These are phyloP conservation scores for Linum trigynum DNA, from an alignment of 345 rosid species.

Conservation along the genomic window DNA sequence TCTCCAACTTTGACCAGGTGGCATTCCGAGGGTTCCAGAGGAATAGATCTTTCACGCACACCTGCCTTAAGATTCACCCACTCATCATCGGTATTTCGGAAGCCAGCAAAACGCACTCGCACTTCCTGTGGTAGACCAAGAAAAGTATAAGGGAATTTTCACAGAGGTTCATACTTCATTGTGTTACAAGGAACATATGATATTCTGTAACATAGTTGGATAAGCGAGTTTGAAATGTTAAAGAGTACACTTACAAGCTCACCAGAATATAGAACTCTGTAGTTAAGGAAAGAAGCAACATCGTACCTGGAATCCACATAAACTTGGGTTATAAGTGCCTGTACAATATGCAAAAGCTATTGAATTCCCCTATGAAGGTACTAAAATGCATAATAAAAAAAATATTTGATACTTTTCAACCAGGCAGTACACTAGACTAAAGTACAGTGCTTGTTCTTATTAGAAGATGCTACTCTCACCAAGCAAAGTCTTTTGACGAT, in stretches of 20 bases:
- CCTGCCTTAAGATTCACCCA: slow-evolving; percentile 60
- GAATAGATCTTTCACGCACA: slow-evolving; percentile 72
- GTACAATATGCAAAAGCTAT: background rate
- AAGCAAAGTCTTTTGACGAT: slow-evolving; percentile 63
- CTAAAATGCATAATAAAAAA: too few species aligned
- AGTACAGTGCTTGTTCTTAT: background rate
- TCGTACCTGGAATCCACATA: slow-evolving; percentile 56
- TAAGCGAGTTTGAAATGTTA: background rate
- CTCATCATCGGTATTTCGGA: slow-evolving; percentile 55
- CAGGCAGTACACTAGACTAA: background rate
- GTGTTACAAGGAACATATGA: background rate
- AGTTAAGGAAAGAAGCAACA: slow-evolving; percentile 45
- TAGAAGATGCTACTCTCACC: slow-evolving; percentile 36
- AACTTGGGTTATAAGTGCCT: slow-evolving; percentile 1
- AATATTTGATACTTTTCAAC: background rate
- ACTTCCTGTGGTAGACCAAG: slow-evolving; percentile 43
- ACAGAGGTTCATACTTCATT: background rate
- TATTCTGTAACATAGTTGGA: background rate
- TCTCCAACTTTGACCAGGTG: slow-evolving; percentile 50
- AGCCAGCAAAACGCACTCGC: slow-evolving; percentile 74
- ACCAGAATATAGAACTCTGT: slow-evolving; percentile 48
- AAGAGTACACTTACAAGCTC: slow-evolving; percentile 51
- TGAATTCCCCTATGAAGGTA: too few species aligned
- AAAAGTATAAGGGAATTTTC: background rate
- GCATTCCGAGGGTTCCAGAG: slow-evolving; percentile 77